Evolutionary conservation across 441 rosid species (phyloP).

Genomic region (Erodium moschatum): DNA sequence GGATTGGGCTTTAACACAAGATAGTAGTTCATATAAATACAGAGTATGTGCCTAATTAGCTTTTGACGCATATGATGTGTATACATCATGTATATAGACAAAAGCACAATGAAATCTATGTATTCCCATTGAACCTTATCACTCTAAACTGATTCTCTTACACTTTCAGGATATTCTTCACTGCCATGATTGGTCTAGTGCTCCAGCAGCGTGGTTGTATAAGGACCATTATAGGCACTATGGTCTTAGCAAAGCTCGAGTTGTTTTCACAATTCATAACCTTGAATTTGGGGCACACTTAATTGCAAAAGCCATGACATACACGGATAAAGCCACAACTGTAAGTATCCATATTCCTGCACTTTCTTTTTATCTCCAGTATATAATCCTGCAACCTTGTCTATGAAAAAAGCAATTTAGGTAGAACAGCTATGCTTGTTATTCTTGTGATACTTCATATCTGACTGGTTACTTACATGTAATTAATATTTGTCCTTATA

Average conservation of each 20-base stretch:
- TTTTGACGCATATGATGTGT: background rate
- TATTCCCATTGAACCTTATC: slow-evolving; percentile 10
- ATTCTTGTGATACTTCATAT: too few species aligned
- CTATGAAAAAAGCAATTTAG: background rate
- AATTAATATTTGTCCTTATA: background rate
- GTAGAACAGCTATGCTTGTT: background rate
- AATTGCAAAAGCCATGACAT: slow-evolving; percentile 75
- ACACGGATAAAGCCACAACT: slow-evolving; percentile 81
- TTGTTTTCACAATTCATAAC: slow-evolving; percentile 91
- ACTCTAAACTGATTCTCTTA: slow-evolving; percentile 17
- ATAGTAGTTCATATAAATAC: background rate
- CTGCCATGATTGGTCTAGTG: slow-evolving; percentile 96
- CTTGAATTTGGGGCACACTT: slow-evolving; percentile 70
- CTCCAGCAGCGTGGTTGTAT: slow-evolving; percentile 78
- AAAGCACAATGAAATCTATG: slow-evolving; percentile 2
- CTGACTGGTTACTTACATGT: background rate
- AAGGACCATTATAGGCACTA: slow-evolving; percentile 74
- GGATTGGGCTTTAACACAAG: too few species aligned
- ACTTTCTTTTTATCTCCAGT: background rate
- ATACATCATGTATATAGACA: background rate
- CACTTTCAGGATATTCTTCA: slow-evolving; percentile 80
- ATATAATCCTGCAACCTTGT: background rate
- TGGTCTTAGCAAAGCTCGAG: slow-evolving; percentile 70
- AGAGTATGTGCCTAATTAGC: background rate
- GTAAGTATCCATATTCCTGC: slow-evolving; percentile 33